Evolutionary conservation across 208 protist genomes (phyloP).

Genomic region (Leishmania gerbilli): DNA sequence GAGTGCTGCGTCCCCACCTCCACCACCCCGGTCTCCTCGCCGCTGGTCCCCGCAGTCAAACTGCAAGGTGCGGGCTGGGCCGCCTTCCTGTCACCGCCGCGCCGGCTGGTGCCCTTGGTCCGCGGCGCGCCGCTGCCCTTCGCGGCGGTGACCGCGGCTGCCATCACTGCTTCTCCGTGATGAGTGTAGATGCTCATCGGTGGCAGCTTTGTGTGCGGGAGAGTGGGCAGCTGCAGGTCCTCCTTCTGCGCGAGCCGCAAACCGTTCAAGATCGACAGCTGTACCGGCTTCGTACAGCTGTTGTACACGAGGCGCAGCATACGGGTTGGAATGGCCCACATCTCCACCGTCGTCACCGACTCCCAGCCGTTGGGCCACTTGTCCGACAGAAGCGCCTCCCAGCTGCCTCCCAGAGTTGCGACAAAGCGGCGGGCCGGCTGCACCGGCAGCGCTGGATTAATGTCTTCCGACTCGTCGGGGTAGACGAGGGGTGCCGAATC

Average conservation of each 20-base stretch:
- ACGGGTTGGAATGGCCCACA: conserved; percentile 78
- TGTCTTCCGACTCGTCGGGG: conserved; percentile 76
- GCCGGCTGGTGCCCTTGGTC: background rate
- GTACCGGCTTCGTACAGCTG: conserved; percentile 48
- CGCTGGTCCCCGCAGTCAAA: background rate
- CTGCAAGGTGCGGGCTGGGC: background rate
- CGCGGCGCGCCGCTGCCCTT: background rate
- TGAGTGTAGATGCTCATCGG: conserved; percentile 75
- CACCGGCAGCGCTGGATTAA: conserved; percentile 72
- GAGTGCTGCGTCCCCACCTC: background rate
- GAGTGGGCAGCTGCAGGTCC: conserved; percentile 54
- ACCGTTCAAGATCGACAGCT: conserved; percentile 60
- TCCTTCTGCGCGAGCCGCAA: conserved; percentile 65
- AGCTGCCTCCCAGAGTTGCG: conserved; percentile 69
- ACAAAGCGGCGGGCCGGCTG: conserved; percentile 57
- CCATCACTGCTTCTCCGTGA: conserved; percentile 26
- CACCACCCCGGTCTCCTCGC: background rate
- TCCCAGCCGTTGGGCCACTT: conserved; percentile 91
- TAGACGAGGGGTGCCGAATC: conserved; percentile 17
- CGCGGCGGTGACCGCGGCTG: conserved; percentile 8
- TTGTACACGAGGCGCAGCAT: conserved; percentile 81
- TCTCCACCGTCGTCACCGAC: conserved; percentile 69
- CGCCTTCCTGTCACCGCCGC: background rate
- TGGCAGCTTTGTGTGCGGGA: conserved; percentile 71
- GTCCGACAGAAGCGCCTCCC: conserved; percentile 83